Percentiles rank a stretch among this genome's conserved stretches.
phyloP scores from a whole-genome alignment of 2,329 filamentous ascomycete genomes.

The Stachybotrys elegans region DNA sequence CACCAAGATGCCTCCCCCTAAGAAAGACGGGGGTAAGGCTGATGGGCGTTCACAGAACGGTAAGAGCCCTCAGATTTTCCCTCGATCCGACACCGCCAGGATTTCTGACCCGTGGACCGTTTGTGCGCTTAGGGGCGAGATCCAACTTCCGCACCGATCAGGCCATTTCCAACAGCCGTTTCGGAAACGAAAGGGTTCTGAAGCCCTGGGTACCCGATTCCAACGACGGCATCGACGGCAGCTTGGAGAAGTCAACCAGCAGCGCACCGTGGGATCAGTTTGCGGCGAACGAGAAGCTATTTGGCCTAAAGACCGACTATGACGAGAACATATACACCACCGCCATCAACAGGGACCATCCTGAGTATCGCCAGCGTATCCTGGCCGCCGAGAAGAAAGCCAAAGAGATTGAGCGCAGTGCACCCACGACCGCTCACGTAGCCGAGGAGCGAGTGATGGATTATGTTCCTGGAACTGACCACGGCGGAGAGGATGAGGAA shows the following conservation, averaged over 20 bases:
- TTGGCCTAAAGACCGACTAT: conserved; percentile 85
- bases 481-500: conserved; percentile 78
- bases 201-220: conserved; percentile 76
- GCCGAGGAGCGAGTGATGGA: conserved; percentile 82
- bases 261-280: conserved; percentile 83
- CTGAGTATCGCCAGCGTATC: conserved; percentile 71
- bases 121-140: conserved; percentile 66
- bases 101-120: too few relatives aligned
- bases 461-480: conserved; percentile 54
- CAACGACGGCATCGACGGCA: conserved; percentile 58
- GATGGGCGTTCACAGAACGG: conserved; percentile 30
- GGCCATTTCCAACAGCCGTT: conserved; percentile 74
- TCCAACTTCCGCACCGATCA: conserved; percentile 77
- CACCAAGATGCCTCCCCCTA: conserved; percentile 30
- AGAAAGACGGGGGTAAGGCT: conserved; percentile 31
- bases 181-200: conserved; percentile 66
- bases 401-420: conserved; percentile 79
- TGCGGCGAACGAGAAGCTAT: conserved; percentile 78
- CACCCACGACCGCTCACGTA: conserved; percentile 72
- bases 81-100: not conserved
- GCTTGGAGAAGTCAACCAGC: conserved; percentile 58
- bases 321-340: conserved; percentile 96
- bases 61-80: conserved; percentile 16
- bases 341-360: conserved; percentile 76
- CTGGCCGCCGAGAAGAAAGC: conserved; percentile 79